These are phyloP conservation scores for Coleophoma cylindrospora DNA, from an alignment of 2,329 filamentous ascomycete genomes.

Conservation along the genomic window DNA sequence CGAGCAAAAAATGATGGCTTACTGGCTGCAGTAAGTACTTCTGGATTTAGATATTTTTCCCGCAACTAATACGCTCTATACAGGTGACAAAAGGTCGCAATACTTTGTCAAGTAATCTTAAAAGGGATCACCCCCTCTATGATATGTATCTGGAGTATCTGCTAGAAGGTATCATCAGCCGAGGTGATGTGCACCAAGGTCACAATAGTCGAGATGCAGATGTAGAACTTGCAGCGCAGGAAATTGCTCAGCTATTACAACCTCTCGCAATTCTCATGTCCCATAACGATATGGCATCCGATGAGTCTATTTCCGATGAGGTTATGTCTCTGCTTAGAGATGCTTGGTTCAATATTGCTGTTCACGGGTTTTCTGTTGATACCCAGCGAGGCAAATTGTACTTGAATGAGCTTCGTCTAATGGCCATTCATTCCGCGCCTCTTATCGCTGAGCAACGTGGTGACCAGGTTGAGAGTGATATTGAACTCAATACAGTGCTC, in stretches of 20 bases:
- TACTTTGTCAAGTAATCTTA: conserved; percentile 67
- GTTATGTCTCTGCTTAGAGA: conserved; percentile 73
- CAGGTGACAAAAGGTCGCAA: conserved; percentile 74
- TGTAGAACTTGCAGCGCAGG: conserved; percentile 74
- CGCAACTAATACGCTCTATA: not conserved
- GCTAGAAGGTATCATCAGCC: conserved; percentile 81
- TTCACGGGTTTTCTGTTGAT: conserved; percentile 79
- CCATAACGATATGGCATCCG: conserved; percentile 48
- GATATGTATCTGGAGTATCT: conserved; percentile 80
- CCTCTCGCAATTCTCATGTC: conserved; percentile 85
- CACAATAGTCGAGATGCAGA: conserved; percentile 72
- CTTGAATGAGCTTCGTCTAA: conserved; percentile 69
- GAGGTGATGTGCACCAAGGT: conserved; percentile 77
- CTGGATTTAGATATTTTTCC: not conserved
- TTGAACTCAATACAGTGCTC: conserved; percentile 92
- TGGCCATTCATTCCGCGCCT: conserved; percentile 83
- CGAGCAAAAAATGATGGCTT: conserved; percentile 62
- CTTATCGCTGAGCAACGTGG: conserved; percentile 84
- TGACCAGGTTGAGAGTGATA: conserved; percentile 89
- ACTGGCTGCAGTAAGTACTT: conserved; percentile 60
- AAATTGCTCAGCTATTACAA: conserved; percentile 82
- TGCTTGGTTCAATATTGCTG: conserved; percentile 96
- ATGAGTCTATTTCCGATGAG: conserved; percentile 54
- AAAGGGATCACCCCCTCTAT: conserved; percentile 67
- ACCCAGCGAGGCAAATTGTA: conserved; percentile 71